Conservation (phyloP, 495 filamentous ascomycete genomes). For the Glonium stellatum region DNA sequence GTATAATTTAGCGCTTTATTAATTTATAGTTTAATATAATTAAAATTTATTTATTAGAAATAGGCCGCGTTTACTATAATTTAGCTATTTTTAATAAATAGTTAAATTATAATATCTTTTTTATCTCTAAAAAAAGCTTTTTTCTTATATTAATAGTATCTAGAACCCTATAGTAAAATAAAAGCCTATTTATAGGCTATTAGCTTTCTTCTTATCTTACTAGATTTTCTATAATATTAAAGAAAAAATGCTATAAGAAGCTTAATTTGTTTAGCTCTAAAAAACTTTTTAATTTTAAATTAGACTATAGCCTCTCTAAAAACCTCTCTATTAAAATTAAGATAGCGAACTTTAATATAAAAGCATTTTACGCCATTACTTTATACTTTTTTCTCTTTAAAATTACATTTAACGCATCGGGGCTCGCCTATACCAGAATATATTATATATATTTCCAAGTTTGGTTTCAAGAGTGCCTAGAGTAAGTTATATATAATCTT, state of each 20-base stretch:
- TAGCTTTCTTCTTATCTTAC: slow-evolving; percentile 31
- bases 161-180: not conserved
- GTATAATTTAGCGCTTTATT: not conserved
- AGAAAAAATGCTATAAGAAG: slow-evolving; percentile 50
- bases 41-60: not conserved
- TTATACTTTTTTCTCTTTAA: not conserved
- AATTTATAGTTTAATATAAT: not conserved
- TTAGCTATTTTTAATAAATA: not conserved
- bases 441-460: not conserved
- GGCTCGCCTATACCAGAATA: not conserved
- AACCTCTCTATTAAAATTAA: slow-evolving; percentile 52
- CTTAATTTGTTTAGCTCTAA: slow-evolving; percentile 49
- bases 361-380: not conserved
- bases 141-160: not conserved
- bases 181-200: slow-evolving; percentile 1
- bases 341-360: slow-evolving; percentile 28
- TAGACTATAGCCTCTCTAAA: slow-evolving; percentile 44
- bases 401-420: not conserved
- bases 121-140: not conserved
- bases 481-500: not conserved
- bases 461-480: not conserved
- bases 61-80: not conserved
- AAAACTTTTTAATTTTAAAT: slow-evolving; percentile 43
- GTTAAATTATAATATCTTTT: not conserved
- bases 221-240: slow-evolving; percentile 43